Base-by-base conservation (phyloP, 1,284 basidiomycete species). In the Lentinus polychrous region DNA sequence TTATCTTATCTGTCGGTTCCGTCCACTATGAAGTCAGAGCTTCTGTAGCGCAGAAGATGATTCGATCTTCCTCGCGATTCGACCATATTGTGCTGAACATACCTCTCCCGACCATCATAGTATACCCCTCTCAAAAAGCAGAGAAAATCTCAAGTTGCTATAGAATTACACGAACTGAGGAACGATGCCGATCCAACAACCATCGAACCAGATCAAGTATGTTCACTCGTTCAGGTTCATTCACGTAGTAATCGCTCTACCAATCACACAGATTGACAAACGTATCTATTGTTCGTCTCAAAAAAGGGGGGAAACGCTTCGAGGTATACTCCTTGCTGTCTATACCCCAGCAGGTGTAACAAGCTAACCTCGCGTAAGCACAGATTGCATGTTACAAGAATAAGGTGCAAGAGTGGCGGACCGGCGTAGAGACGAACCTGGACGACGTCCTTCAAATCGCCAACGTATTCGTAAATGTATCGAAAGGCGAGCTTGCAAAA, bases 371-470 rank as follows among this genome's bases (percentile, higher is more conserved):
- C 38, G 31, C 12, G n/a, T n/a, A 20, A 24, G n/a, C 8, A 22
- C 2, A 94, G 91, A 90, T 99, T 58, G 95, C 95, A 42, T 98
- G 94, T 68, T 98, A 98, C 74, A 97, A 98, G 76, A 99, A 99
- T 72, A 98, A 98, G 71, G 95, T 98, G 17, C 89, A 94, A 57
- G 94, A 97, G 68, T 99, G 89, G 83, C 74, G 95, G 49, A 91
- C 81, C 47, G 93, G 93, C 52, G 88, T 95, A 18, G 95, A 99
- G 74, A 94, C 85, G 34, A 88, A 91, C 68, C 69, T 99, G 33
- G 92, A 96, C 59, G 95, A 99, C 61, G 93, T 99, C 23, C 79
- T 99, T 20, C 96, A 99, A 69, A 96, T 98, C 63, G 89, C 86
- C 60, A 94, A 93, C 60, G 90, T 99, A 45, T 99, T 98, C 67